Evolutionary conservation across 306 rosid genomes (phyloP), one percentile per base, ranked within the genome.

Genomic region (Inga leiocalycina): DNA sequence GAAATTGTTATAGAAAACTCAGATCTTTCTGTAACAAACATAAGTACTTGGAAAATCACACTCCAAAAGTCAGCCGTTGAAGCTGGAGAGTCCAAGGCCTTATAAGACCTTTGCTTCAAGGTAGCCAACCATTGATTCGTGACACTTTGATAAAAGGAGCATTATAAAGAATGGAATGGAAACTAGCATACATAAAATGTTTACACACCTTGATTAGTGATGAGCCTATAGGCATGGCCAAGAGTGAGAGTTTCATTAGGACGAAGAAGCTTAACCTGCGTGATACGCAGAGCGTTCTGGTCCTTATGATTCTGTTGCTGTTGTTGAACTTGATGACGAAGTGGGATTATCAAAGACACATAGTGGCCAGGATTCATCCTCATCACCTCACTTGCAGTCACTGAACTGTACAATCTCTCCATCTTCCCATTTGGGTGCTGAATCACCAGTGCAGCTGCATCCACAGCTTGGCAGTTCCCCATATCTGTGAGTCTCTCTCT

Each of bases 391-490:
- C 95, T 97, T 4, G 94, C 98, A 39, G 85, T 80, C 4, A 92
- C 81, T 20, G 97, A 74, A 94, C 98, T 91, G 79, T 92, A 97
- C 74, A 92, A 32, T 81, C 98, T 92, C 83, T 94, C 99, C 56
- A 92, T 87, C 91, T 85, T 93, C 85, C 99, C 99, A 88, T 84
- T 73, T 7, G 99, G 98, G 71, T 97, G 99, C 48, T 92, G 98
- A 84, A 97, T 92, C 85, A 94, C 99, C 44, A 97, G 92, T 13
- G 97, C 99, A 22, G 99, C 98, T n/a, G 97, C 97, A 77, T 97
- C 99, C 39, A 97, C 92, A 57, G 98, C 98, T 79, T 97, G 99
- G 32, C 99, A 97, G 75, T 97, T 97, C 74, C 99, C 99, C 99
- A 97, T 96, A 8, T 84, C 30, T 62, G 7, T 52, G 6, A 5